Evolutionary conservation across 2,329 filamentous ascomycete species (phyloP).

Genomic region (Botryotinia globosa): DNA sequence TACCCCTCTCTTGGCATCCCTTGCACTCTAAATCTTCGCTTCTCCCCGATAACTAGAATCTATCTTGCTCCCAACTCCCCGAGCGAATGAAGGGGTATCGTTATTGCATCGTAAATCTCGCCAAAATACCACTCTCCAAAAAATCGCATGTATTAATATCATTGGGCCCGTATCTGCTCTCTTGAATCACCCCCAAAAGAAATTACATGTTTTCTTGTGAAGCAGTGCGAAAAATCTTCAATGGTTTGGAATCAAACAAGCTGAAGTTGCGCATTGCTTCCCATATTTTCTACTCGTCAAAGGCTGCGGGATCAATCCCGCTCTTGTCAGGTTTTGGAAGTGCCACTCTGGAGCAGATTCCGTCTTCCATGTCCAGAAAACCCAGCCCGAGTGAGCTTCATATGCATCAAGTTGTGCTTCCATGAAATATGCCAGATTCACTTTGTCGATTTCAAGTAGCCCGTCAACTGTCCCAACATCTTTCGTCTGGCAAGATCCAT

Average conservation of each 20-base stretch:
- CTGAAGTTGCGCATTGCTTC: constrained; percentile 32
- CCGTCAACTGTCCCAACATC: constrained; percentile 47
- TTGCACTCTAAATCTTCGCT: not conserved
- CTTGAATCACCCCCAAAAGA: not conserved
- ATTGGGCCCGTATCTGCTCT: not conserved
- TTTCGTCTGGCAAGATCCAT: constrained; percentile 42
- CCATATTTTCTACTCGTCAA: constrained; percentile 37
- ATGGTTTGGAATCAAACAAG: constrained; percentile 35
- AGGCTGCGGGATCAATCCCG: constrained; percentile 42
- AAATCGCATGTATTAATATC: not conserved
- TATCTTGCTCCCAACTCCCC: not conserved
- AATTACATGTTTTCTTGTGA: not conserved
- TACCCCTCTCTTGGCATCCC: not conserved
- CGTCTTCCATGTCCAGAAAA: constrained; percentile 47
- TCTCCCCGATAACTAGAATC: not conserved
- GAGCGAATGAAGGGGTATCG: constrained; percentile 22
- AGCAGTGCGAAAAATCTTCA: constrained; percentile 8
- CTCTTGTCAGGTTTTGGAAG: constrained; percentile 41
- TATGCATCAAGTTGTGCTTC: constrained; percentile 47
- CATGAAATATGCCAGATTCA: constrained; percentile 42
- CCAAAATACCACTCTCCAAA: constrained; percentile 11
- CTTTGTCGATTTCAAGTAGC: constrained; percentile 39
- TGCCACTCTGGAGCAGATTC: constrained; percentile 44
- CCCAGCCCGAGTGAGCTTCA: constrained; percentile 41
- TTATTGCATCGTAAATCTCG: constrained; percentile 11